Base-by-base conservation (phyloP, 306 rosid species). In the Canavalia gladiata region DNA sequence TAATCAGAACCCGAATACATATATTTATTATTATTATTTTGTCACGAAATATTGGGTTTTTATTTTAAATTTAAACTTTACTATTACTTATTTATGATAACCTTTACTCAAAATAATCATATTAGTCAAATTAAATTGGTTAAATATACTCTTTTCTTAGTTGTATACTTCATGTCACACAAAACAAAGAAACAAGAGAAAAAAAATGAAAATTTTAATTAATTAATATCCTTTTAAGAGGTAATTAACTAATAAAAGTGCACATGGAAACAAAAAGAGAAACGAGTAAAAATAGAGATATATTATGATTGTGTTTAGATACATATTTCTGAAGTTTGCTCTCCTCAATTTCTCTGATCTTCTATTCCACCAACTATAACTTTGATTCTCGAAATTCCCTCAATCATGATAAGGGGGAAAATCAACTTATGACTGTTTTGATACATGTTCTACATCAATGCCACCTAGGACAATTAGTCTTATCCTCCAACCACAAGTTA, bases 321-420 rank as follows among this genome's bases (percentile, higher is more conserved):
- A 1, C 12, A 52, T 56, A 52, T 37, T 54, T 8, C 6, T 8
- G 3, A 8, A 18, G 4, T 72, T 34, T n/a, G n/a, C 18, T 34
- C 13, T 18, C n/a, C 11, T 37, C 42, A 0, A 11, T 13, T 8
- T 34, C 50, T 43, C 73, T 45, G 7, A 3, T n/a, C 47, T n/a
- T 73, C 39, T 52, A 4, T 55, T 74, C 2, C 28, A 74, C 79
- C 56, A 57, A 74, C 29, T 5, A 57, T 45, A 75, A 35, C 29
- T 41, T 60, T 62, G 28, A 62, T 31, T 33, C 29, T 62, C 37
- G 34, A 66, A 46, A 62, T 47, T 46, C 28, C 33, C 2, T 34
- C 71, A 76, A 62, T 76, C 60, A 60, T 46, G 72, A 75, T 46
- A 12, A 7, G 13, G 33, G 18, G 28, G 54, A 59, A 59, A 37